These are phyloP conservation scores for Neurospora sp. DNA, from an alignment of 495 filamentous ascomycete genomes.

Conservation along the genomic window DNA sequence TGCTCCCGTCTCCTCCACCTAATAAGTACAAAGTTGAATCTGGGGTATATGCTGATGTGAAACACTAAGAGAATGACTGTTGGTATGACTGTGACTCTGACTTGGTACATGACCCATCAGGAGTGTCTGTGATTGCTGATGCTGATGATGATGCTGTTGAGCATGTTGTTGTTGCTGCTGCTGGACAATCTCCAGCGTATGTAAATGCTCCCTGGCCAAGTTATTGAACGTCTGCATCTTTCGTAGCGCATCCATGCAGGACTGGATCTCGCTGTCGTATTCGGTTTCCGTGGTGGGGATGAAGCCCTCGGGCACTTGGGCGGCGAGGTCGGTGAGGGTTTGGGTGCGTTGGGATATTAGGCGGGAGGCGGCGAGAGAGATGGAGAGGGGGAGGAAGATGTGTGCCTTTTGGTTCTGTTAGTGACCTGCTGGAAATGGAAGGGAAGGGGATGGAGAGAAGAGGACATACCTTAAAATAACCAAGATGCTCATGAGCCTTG, in stretches of 20 bases:
- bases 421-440: background rate
- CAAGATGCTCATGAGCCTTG: slow-evolving; percentile 32
- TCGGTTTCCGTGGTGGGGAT: background rate
- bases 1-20: background rate
- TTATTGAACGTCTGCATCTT: slow-evolving; percentile 23
- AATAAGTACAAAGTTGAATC: background rate
- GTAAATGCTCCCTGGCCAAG: slow-evolving; percentile 16
- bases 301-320: background rate
- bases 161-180: background rate
- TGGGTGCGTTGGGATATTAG: slow-evolving; percentile 2
- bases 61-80: background rate
- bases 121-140: background rate
- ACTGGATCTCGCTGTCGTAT: slow-evolving; percentile 5
- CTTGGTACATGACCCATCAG: background rate
- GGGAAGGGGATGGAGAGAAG: background rate
- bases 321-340: background rate
- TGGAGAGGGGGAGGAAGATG: slow-evolving; percentile 18
- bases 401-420: slow-evolving; percentile 9
- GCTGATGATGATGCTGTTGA: background rate
- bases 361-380: slow-evolving; percentile 13
- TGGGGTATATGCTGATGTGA: background rate
- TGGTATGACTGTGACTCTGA: background rate
- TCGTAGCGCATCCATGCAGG: slow-evolving; percentile 15
- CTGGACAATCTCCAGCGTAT: slow-evolving; percentile 5
- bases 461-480: slow-evolving; percentile 31